phyloP scores from a whole-genome alignment of 257 asterid species.

The Ophiorrhiza pumila region DNA sequence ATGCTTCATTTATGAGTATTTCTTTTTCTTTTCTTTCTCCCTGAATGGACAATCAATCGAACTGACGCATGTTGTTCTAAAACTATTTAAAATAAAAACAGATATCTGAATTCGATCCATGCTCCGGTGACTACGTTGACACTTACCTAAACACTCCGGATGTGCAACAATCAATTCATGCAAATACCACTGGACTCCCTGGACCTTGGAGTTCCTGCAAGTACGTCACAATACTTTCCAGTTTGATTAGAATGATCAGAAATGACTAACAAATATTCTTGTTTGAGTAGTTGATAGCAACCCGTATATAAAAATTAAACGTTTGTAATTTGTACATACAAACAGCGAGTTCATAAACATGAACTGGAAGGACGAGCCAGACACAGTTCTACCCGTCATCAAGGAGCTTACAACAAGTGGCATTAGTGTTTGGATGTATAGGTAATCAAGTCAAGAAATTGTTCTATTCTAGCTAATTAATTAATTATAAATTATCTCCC shows the following conservation, averaged over 20 bases:
- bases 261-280: no score
- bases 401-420: constrained; percentile 47
- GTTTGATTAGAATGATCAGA: no score
- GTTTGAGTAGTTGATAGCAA: no score
- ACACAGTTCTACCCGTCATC: constrained; percentile 42
- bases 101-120: constrained; percentile 53
- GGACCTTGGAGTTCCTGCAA: constrained; percentile 48
- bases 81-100: no score
- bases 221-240: constrained; percentile 15
- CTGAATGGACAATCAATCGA: no score
- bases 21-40: no score
- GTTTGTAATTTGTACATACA: no score
- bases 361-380: constrained; percentile 41
- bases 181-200: constrained; percentile 37
- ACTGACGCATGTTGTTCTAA: no score
- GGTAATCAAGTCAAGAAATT: constrained; percentile 13
- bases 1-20: no score
- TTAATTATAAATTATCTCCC: no score
- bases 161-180: constrained; percentile 57
- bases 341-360: neutral
- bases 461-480: no score
- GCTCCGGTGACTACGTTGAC: constrained; percentile 32
- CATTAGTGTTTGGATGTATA: constrained; percentile 51
- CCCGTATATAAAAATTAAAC: no score
- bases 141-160: constrained; percentile 40